phyloP scores from a whole-genome alignment of 306 rosid genomes.

The Lathyrus oleraceus region DNA sequence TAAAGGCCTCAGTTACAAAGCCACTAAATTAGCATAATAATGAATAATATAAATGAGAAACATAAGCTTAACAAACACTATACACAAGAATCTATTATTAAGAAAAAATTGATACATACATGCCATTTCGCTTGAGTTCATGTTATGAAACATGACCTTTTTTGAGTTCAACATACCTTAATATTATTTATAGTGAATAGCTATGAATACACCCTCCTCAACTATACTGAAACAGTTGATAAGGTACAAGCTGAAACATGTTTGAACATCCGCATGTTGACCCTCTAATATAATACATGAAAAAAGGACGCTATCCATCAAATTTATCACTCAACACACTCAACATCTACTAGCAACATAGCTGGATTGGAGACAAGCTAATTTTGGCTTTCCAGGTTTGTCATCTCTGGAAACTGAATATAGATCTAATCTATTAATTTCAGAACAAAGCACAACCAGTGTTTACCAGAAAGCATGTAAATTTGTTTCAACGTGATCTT shows the following conservation, averaged over 20 bases:
- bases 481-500: too few relatives aligned
- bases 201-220: constrained; percentile 3
- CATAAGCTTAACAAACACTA: neutral
- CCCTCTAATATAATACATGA: constrained; percentile 24
- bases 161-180: neutral
- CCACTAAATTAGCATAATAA: neutral
- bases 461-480: constrained; percentile 9
- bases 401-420: constrained; percentile 38
- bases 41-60: neutral
- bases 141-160: neutral
- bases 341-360: constrained; percentile 28
- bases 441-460: neutral
- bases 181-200: neutral
- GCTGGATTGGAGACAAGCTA: constrained; percentile 29
- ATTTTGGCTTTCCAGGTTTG: constrained; percentile 38
- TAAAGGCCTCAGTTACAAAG: neutral
- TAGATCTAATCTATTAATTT: constrained; percentile 25
- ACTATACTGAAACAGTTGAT: constrained; percentile 29
- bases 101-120: neutral
- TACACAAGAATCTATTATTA: neutral
- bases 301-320: constrained; percentile 26
- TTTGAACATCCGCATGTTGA: constrained; percentile 22
- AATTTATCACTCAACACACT: neutral
- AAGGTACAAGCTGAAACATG: constrained; percentile 30
- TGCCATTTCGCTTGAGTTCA: neutral